A percentile compares a stretch with the other conserved stretches of the same genome.
phyloP scores from a whole-genome alignment of 805 yeast genomes.

The Hemisphaericaspora nanyangensis region DNA sequence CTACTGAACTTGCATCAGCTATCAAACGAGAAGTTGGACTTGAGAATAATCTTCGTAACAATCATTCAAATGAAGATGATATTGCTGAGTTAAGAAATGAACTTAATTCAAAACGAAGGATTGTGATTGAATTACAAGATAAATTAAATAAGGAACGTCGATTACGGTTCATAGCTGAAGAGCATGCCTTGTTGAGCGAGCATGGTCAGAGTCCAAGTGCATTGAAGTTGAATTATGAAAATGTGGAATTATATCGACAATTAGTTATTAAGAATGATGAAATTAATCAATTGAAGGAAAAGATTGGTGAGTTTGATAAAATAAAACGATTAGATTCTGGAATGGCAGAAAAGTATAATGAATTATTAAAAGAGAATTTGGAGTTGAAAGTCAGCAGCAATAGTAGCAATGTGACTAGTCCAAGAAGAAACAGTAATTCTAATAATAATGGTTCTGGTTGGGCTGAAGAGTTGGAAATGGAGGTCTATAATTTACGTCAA shows the following conservation, averaged over 20 bases:
- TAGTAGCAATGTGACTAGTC: not conserved
- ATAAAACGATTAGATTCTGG: slow-evolving; percentile 26
- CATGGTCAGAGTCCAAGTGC: slow-evolving; percentile 51
- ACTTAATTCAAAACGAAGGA: slow-evolving; percentile 14
- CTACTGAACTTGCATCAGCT: slow-evolving; percentile 69
- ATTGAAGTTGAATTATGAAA: slow-evolving; percentile 53
- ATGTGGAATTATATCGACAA: slow-evolving; percentile 48
- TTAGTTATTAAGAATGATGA: slow-evolving; percentile 46
- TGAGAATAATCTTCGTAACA: slow-evolving; percentile 42
- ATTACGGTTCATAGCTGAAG: slow-evolving; percentile 67
- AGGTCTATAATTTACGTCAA: slow-evolving; percentile 8
- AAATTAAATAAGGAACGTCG: slow-evolving; percentile 61
- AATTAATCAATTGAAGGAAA: slow-evolving; percentile 44
- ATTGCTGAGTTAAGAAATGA: slow-evolving; percentile 4
- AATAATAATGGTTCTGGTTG: not conserved
- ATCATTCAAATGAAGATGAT: slow-evolving; percentile 5
- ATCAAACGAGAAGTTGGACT: slow-evolving; percentile 64
- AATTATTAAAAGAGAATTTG: slow-evolving; percentile 36
- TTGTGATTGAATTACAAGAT: slow-evolving; percentile 50
- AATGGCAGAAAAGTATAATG: slow-evolving; percentile 37
- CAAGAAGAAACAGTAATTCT: too few species aligned
- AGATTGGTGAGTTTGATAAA: slow-evolving; percentile 32
- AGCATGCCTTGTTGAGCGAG: slow-evolving; percentile 56
- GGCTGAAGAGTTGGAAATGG: not conserved
- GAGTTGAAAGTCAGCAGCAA: slow-evolving; percentile 29